Conservation (phyloP, 352 stramenopile species). For the Phytophthora melonis region DNA sequence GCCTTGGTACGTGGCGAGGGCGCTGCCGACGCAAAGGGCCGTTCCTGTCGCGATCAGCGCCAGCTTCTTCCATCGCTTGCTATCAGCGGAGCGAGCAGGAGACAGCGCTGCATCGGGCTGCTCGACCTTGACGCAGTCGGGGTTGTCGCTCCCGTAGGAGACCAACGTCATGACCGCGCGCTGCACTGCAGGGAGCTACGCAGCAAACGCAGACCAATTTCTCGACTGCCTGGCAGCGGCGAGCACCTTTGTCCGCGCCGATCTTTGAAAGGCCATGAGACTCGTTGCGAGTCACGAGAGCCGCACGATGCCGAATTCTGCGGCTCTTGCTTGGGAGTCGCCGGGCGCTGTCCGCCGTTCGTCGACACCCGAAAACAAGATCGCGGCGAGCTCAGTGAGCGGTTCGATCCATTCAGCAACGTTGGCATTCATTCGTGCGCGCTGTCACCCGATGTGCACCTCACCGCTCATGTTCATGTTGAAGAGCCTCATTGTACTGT, state of each 20-base stretch:
- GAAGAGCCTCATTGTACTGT: no score
- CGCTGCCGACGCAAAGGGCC: slow-evolving; percentile 22
- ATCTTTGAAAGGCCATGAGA: slow-evolving; percentile 31
- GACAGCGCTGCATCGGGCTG: slow-evolving; percentile 1
- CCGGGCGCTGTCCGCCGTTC: neutral
- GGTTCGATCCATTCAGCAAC: no score
- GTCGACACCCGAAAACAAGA: neutral
- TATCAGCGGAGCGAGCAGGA: neutral
- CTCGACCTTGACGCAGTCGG: slow-evolving; percentile 18
- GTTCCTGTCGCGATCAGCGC: slow-evolving; percentile 19
- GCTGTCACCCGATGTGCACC: no score
- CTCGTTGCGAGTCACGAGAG: slow-evolving; percentile 21
- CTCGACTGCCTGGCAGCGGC: slow-evolving; percentile 18
- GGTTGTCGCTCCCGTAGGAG: slow-evolving; percentile 29
- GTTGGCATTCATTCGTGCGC: no score
- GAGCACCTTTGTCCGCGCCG: neutral
- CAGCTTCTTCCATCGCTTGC: slow-evolving; percentile 27
- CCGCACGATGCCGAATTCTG: slow-evolving; percentile 7
- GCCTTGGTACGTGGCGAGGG: slow-evolving; percentile 31
- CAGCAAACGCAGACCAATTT: slow-evolving; percentile 27
- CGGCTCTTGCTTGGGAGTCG: neutral
- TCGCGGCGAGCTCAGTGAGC: neutral
- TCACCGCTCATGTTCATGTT: no score
- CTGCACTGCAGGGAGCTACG: neutral
- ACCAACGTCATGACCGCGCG: slow-evolving; percentile 29